Evolutionary conservation across 2,329 filamentous ascomycete species (phyloP), one percentile per base, ranked within the genome.

Genomic region (Zopfia rhizophila): DNA sequence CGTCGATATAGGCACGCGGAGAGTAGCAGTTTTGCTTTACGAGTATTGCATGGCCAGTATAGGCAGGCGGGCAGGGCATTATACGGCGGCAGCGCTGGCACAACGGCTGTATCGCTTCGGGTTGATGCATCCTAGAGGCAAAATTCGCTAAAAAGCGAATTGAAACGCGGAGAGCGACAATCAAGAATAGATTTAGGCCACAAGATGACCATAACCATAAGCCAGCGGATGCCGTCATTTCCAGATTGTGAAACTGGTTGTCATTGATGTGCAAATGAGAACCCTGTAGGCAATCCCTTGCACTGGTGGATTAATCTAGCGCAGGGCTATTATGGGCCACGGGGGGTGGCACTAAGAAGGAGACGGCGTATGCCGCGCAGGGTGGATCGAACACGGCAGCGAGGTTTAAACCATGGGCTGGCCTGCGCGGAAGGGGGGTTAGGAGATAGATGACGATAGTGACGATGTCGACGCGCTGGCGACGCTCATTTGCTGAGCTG

Each of bases 211-310:
- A 32, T n/a, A 17, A 28, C 38, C 44, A 35, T 25, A 27, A 44
- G 30, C 21, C 18, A 30, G 14, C 12, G 35, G 21, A 38, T 38
- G 46, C 47, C 29, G 49, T 19, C 17, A 49, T 39, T 44, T 42
- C 30, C 29, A 48, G 33, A 51, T 54, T 54, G 47, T 54, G 51
- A 54, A 54, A 54, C 51, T 47, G 25, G 46, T 37, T 30, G 31
- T 45, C 32, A 42, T 31, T 45, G 36, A 51, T 31, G 35, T 45
- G 43, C 33, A 30, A 40, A 42, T 22, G 18, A 14, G 27, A 51
- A 33, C 47, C 47, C 42, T 47, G 51, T 25, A 13, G 38, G 11
- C 32, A 32, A 54, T 51, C 43, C 51, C 46, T 54, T 54, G 51
- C 43, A 21, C 28, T 45, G 30, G 28, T 32, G 36, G 47, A 32